Conservation (phyloP, 2,329 filamentous ascomycete genomes). For the Alternaria sp. region DNA sequence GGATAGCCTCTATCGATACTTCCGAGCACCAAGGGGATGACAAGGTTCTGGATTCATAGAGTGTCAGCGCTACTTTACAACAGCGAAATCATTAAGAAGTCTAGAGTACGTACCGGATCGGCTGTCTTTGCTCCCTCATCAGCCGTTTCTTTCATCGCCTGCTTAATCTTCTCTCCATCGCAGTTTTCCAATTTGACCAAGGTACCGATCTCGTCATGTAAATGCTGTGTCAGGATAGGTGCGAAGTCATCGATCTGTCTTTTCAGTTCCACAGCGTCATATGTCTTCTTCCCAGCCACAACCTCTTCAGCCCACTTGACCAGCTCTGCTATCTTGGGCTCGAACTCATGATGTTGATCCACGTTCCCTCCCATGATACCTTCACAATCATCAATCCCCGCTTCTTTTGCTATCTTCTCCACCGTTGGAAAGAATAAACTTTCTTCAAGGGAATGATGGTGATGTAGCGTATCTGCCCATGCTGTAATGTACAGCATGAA, state of each 20-base stretch:
- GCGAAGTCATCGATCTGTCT: conserved; percentile 30
- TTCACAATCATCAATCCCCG: conserved; percentile 11
- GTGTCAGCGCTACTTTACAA: neutral
- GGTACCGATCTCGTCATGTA: conserved; percentile 33
- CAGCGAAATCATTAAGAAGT: neutral
- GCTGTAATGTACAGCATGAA: conserved; percentile 43
- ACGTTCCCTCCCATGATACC: conserved; percentile 42
- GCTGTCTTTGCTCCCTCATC: conserved; percentile 7
- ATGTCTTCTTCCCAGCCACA: conserved; percentile 6
- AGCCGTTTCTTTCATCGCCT: conserved; percentile 11
- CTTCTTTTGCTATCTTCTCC: conserved; percentile 40
- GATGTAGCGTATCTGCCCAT: conserved; percentile 48
- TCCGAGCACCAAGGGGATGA: conserved; percentile 46
- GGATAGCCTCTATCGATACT: conserved; percentile 46
- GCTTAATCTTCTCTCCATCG: conserved; percentile 17
- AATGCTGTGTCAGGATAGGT: conserved; percentile 21
- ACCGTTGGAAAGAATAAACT: conserved; percentile 48
- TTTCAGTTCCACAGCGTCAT: conserved; percentile 20
- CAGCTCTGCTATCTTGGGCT: conserved; percentile 38
- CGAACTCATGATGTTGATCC: conserved; percentile 49
- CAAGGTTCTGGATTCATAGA: conserved; percentile 16
- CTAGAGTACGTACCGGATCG: conserved; percentile 15
- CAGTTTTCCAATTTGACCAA: conserved; percentile 25
- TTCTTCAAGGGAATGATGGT: conserved; percentile 51
- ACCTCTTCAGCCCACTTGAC: conserved; percentile 31